These are phyloP conservation scores for Cylindrodendrum hubeiense DNA, from an alignment of 2,329 filamentous ascomycete species.

Conservation along the genomic window DNA sequence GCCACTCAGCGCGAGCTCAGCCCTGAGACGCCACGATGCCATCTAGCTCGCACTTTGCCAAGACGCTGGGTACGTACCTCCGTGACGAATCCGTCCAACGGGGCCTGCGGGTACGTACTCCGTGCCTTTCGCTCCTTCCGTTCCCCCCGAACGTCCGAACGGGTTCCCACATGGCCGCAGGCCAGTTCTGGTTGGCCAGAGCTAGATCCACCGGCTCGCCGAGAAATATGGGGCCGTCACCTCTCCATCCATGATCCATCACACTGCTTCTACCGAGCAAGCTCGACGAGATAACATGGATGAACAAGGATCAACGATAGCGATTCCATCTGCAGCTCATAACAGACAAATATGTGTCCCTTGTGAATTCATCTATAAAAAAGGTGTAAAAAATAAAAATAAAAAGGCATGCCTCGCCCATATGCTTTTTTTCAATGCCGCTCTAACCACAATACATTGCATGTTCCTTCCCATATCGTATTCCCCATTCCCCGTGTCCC, in stretches of 20 bases:
- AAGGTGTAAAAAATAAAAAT: no score
- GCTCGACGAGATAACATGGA: background rate
- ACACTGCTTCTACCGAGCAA: background rate
- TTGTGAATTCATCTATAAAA: background rate
- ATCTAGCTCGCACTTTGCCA: background rate
- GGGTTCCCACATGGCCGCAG: background rate
- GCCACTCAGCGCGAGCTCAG: slow-evolving; percentile 36
- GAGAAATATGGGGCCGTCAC: slow-evolving; percentile 9
- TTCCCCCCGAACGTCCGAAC: background rate
- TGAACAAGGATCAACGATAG: no score
- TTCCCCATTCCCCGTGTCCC: background rate
- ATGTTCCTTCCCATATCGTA: no score
- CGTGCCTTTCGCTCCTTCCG: background rate
- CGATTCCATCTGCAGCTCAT: background rate
- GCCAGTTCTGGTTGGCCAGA: background rate
- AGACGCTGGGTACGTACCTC: slow-evolving; percentile 10
- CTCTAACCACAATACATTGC: background rate
- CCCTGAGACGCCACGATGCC: slow-evolving; percentile 30
- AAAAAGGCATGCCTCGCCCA: background rate
- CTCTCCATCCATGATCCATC: slow-evolving; percentile 5
- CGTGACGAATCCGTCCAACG: background rate
- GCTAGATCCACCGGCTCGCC: background rate
- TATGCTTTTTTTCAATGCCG: background rate
- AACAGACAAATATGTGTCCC: background rate
- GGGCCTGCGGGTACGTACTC: background rate